Percentiles rank a stretch among this genome's conserved stretches.
phyloP scores from a whole-genome alignment of 2,329 filamentous ascomycete genomes.

The Rhynchosporium agropyri region DNA sequence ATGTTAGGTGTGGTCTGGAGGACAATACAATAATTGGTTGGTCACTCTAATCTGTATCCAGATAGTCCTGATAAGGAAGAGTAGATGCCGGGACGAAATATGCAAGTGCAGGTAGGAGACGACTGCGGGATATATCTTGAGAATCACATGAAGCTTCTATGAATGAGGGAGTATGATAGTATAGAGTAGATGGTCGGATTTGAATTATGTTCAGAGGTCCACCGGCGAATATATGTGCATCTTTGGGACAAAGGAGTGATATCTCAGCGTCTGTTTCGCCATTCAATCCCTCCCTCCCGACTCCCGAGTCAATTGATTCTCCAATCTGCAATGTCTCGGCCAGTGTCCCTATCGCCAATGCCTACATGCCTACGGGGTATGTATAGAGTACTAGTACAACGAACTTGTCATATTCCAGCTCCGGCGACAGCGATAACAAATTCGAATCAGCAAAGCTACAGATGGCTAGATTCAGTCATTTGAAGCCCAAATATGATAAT shows the following conservation, averaged over 20 bases:
- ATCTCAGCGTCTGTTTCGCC: constrained; percentile 2
- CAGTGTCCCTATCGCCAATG: no score
- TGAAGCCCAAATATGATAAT: no score
- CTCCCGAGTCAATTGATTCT: constrained; percentile 17
- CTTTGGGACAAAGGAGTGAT: constrained; percentile 13
- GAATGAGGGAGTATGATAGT: neutral
- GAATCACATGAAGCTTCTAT: no score
- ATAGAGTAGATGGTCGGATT: neutral
- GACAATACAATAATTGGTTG: no score
- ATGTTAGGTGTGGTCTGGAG: neutral
- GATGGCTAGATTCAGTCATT: no score
- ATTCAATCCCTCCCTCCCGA: neutral
- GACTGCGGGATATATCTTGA: neutral
- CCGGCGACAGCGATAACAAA: neutral
- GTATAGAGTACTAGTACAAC: neutral
- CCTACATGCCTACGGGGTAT: neutral
- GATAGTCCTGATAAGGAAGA: neutral
- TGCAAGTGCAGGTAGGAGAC: neutral
- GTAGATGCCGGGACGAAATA: neutral
- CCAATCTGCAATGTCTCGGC: constrained; percentile 7
- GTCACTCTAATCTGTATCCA: neutral
- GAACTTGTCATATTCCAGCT: neutral
- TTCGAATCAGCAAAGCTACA: no score
- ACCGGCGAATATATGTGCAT: neutral
- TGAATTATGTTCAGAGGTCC: no score